phyloP scores from a whole-genome alignment of 441 rosid genomes.

The Sinapis alba region DNA sequence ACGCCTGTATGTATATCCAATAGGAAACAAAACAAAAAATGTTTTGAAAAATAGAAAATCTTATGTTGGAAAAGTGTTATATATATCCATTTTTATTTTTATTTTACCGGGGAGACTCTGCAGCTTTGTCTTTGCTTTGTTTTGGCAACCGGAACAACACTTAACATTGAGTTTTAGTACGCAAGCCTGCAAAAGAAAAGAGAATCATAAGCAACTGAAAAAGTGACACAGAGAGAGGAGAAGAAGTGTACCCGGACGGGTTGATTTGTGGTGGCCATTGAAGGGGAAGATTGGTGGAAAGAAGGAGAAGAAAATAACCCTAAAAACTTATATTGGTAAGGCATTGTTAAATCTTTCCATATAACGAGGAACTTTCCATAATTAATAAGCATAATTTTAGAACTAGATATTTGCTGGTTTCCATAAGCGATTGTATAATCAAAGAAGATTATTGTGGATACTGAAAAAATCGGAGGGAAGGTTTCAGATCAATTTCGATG shows the following conservation, averaged over 20 bases:
- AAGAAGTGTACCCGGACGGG: constrained; percentile 27
- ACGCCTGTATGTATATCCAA: constrained; percentile 32
- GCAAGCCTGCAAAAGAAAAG: constrained; percentile 29
- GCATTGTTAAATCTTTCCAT: constrained; percentile 3
- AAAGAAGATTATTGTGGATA: not conserved
- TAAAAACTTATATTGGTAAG: not conserved
- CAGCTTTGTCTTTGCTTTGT: constrained; percentile 11
- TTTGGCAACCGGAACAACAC: constrained; percentile 36
- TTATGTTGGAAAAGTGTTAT: not conserved
- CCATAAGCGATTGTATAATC: not conserved
- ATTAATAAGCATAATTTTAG: not conserved
- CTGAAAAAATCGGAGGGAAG: not conserved
- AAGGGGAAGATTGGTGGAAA: constrained; percentile 15
- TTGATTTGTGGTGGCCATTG: constrained; percentile 23
- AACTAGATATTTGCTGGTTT: too few relatives aligned
- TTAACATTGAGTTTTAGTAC: constrained; percentile 23
- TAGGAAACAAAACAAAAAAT: not conserved
- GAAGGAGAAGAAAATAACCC: constrained; percentile 13
- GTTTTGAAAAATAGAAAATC: not conserved
- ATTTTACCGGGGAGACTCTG: constrained; percentile 23
- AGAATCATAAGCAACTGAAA: constrained; percentile 6
- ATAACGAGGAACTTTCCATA: not conserved
- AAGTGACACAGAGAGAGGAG: constrained; percentile 3
- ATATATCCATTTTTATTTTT: not conserved
- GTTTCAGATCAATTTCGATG: not conserved